Conservation (phyloP, 495 filamentous ascomycete species). For the Annulohypoxylon moriforme region DNA sequence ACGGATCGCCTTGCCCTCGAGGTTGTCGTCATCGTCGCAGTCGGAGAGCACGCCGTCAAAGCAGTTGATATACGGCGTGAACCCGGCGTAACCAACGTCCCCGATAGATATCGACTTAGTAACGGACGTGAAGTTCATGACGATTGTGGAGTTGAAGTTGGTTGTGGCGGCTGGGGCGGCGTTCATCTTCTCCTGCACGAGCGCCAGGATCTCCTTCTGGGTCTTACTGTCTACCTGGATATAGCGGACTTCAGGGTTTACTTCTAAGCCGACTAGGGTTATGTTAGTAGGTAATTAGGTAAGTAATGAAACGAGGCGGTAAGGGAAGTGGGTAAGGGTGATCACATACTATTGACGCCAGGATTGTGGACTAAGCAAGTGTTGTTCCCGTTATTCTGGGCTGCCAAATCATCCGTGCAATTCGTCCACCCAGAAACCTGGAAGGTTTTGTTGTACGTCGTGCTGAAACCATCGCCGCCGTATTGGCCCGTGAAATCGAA, state of each 20-base stretch:
- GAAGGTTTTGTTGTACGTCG: conserved; percentile 3
- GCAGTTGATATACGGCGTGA: conserved; percentile 14
- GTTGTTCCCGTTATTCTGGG: background rate
- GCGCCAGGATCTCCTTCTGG: conserved; percentile 5
- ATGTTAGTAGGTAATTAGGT: background rate
- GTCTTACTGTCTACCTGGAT: background rate
- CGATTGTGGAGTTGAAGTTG: conserved; percentile 22
- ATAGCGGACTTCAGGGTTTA: conserved; percentile 14
- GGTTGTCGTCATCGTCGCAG: conserved; percentile 16
- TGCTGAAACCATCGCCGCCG: conserved; percentile 17
- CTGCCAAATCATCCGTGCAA: conserved; percentile 1
- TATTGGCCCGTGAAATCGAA: conserved; percentile 7
- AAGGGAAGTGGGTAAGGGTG: background rate
- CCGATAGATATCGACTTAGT: background rate
- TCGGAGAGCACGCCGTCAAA: conserved; percentile 15
- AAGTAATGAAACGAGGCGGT: background rate
- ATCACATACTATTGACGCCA: conserved; percentile 8
- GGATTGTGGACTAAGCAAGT: background rate
- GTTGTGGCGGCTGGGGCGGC: background rate
- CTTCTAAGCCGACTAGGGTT: conserved; percentile 13
- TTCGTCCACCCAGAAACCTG: conserved; percentile 1
- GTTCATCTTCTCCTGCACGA: background rate
- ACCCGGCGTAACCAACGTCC: background rate
- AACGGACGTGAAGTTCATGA: conserved; percentile 18
- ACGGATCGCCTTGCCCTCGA: conserved; percentile 11